A percentile compares a stretch with the other conserved stretches of the same genome.
phyloP scores from a whole-genome alignment of 2,329 filamentous ascomycete species.

The Fusarium sp. region DNA sequence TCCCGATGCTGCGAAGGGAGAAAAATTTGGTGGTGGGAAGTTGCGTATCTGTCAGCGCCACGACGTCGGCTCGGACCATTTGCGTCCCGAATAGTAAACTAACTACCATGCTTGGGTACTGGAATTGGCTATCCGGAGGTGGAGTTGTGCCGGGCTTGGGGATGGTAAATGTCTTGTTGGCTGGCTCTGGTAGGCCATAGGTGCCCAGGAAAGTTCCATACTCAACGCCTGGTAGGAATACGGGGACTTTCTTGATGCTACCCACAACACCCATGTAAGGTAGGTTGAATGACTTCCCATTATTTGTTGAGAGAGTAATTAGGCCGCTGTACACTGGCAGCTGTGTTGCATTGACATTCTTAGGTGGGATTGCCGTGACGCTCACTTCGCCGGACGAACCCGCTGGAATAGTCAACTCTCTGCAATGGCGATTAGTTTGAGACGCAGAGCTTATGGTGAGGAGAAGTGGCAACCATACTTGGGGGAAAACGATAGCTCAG shows the following conservation, averaged over 20 bases:
- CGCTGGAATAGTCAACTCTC: neutral
- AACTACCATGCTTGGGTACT: neutral
- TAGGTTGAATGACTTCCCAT: neutral
- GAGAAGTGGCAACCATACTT: neutral
- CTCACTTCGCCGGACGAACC: neutral
- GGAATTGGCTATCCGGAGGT: neutral
- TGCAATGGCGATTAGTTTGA: neutral
- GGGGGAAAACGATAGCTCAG: neutral
- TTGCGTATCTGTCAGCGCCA: neutral
- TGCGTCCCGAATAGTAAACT: neutral
- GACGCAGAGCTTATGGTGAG: rapidly evolving
- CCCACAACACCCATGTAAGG: neutral
- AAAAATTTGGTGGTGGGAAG: neutral
- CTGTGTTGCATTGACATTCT: neutral
- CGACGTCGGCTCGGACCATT: neutral
- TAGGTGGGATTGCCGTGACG: neutral
- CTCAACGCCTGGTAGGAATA: neutral
- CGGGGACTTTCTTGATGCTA: neutral
- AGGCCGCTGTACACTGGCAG: neutral
- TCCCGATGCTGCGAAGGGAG: neutral
- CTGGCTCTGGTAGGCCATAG: neutral
- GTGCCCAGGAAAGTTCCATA: neutral
- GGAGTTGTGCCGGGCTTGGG: neutral
- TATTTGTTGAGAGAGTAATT: neutral
- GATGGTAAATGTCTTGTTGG: neutral